phyloP scores from a whole-genome alignment of 805 yeast genomes.

The Candida glaebosa region DNA sequence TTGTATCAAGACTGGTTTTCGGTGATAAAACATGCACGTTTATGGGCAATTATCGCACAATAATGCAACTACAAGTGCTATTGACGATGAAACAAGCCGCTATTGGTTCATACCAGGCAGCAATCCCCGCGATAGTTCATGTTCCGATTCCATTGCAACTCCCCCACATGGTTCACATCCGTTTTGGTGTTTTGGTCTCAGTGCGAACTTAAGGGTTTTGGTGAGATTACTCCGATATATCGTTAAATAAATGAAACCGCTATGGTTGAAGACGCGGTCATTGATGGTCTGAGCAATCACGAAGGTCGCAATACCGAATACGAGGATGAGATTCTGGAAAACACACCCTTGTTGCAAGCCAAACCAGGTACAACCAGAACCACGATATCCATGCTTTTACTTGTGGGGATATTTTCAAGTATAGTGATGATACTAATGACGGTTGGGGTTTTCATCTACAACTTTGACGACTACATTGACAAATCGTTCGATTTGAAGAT shows the following conservation, averaged over 20 bases:
- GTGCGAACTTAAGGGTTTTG: too few relatives aligned
- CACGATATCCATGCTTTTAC: not conserved
- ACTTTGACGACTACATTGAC: slow-evolving; percentile 13
- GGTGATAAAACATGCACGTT: too few relatives aligned
- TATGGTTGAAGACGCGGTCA: not conserved
- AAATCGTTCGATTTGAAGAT: slow-evolving; percentile 21
- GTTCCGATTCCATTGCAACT: too few relatives aligned
- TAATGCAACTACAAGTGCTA: too few relatives aligned
- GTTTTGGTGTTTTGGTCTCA: not conserved
- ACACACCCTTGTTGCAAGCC: not conserved
- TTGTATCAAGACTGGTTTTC: too few relatives aligned
- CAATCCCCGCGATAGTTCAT: too few relatives aligned
- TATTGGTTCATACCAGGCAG: too few relatives aligned
- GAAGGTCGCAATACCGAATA: too few relatives aligned
- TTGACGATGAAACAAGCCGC: too few relatives aligned
- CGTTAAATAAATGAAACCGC: not conserved
- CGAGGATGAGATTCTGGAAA: not conserved
- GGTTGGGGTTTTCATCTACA: not conserved
- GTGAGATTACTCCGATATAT: too few relatives aligned
- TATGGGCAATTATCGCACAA: too few relatives aligned
- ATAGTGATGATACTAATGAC: not conserved
- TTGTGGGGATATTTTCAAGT: not conserved
- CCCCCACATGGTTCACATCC: not conserved
- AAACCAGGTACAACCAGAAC: not conserved
- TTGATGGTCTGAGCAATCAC: not conserved